Percentiles rank a stretch among this genome's conserved stretches.
phyloP scores from a whole-genome alignment of 305 asterid genomes.

The Solanum aculeatissimum region DNA sequence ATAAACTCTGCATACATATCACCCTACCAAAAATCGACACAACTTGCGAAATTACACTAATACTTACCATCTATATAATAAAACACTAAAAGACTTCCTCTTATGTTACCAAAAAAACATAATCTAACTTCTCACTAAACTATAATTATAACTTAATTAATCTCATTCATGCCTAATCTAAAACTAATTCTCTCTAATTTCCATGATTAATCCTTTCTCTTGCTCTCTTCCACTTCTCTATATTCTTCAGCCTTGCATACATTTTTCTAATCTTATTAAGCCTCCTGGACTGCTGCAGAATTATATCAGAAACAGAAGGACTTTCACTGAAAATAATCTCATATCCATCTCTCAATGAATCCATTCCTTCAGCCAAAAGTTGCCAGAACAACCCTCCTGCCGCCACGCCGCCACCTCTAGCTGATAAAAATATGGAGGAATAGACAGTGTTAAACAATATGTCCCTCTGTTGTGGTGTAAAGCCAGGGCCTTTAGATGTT shows the following conservation, averaged over 20 bases:
- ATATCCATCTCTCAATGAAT: slow-evolving; percentile 4
- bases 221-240: neutral
- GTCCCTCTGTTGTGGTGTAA: neutral
- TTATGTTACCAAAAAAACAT: neutral
- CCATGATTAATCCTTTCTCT: neutral
- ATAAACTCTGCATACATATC: too few species aligned
- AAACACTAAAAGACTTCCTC: neutral
- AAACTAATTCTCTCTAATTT: neutral
- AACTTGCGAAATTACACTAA: too few species aligned
- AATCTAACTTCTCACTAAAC: neutral
- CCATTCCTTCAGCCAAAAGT: slow-evolving; percentile 9
- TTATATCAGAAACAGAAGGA: slow-evolving; percentile 1
- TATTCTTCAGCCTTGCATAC: neutral
- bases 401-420: slow-evolving; percentile 3
- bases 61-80: neutral
- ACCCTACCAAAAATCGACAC: too few species aligned
- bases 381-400: slow-evolving; percentile 13
- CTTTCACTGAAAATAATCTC: slow-evolving; percentile 2
- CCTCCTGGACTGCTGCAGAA: neutral
- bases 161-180: neutral
- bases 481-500: neutral
- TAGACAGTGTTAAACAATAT: neutral
- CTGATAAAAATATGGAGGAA: neutral
- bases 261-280: neutral
- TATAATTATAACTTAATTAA: neutral